Percentiles rank a stretch among this genome's conserved stretches.
These are phyloP conservation scores for Quercus suber DNA, from an alignment of 306 rosid genomes.

Conservation along the genomic window DNA sequence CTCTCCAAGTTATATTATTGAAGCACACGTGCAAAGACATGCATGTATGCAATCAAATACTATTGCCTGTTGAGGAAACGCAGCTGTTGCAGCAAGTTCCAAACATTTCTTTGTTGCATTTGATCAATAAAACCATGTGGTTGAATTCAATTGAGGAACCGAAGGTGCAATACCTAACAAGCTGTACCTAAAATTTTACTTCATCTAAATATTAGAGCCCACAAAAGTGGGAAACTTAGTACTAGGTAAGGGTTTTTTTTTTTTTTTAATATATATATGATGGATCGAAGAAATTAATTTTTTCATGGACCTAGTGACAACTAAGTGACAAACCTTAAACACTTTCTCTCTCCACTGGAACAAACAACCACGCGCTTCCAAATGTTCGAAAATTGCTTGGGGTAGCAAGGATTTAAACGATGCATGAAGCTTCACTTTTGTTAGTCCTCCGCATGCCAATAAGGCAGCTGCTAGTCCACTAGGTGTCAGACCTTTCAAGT, in stretches of 20 bases:
- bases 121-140: too few species aligned
- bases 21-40: neutral
- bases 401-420: constrained; percentile 60
- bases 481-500: constrained; percentile 65
- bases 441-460: constrained; percentile 63
- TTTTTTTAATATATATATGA: too few species aligned
- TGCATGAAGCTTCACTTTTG: constrained; percentile 85
- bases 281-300: neutral
- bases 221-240: too few species aligned
- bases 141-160: neutral
- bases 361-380: constrained; percentile 80
- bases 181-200: too few species aligned
- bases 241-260: too few species aligned
- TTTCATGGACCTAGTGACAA: neutral
- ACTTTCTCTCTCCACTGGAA: constrained; percentile 89
- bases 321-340: constrained; percentile 57
- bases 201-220: too few species aligned
- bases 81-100: neutral
- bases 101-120: neutral
- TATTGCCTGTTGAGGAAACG: neutral
- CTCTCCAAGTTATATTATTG: neutral
- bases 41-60: neutral
- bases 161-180: too few species aligned
- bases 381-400: constrained; percentile 52
- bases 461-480: constrained; percentile 77